Conservation (phyloP, 163 green algal genomes). For the Smithsoniella earleae region DNA sequence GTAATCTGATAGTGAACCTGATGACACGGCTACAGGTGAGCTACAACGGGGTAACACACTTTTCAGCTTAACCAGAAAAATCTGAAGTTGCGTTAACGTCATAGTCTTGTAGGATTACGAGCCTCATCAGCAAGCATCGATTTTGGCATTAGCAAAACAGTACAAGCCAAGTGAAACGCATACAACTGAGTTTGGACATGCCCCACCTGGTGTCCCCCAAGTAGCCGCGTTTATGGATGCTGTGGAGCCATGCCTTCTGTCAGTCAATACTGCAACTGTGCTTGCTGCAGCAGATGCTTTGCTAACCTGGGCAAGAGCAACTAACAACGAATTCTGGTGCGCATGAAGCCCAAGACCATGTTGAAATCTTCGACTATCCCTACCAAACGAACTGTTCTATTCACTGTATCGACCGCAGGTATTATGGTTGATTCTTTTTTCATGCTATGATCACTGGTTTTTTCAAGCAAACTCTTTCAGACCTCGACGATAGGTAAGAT, state of each 20-base stretch:
- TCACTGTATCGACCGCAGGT: too few relatives aligned
- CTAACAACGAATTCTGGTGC: slow-evolving; percentile 24
- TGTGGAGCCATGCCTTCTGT: slow-evolving; percentile 28
- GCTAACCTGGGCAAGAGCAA: slow-evolving; percentile 1
- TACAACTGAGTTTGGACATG: slow-evolving; percentile 7
- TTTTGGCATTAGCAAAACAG: background rate
- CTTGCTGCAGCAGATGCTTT: slow-evolving; percentile 14
- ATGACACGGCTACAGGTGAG: slow-evolving; percentile 24
- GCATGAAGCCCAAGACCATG: too few relatives aligned
- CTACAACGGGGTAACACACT: too few relatives aligned
- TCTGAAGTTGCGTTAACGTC: too few relatives aligned
- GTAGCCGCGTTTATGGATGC: slow-evolving; percentile 27
- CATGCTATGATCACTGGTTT: too few relatives aligned
- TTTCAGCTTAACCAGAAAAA: too few relatives aligned
- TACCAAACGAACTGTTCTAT: too few relatives aligned
- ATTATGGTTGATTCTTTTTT: too few relatives aligned
- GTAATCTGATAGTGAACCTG: background rate
- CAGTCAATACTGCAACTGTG: background rate
- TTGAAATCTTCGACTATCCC: too few relatives aligned
- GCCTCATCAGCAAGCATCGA: slow-evolving; percentile 19
- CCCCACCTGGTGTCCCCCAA: background rate
- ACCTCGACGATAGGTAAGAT: too few relatives aligned
- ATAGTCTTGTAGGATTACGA: slow-evolving; percentile 4
- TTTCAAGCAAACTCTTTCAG: too few relatives aligned
- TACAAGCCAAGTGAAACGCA: background rate